Base-by-base conservation (phyloP, 352 stramenopile genomes). In the Saprolegnia diclina region DNA sequence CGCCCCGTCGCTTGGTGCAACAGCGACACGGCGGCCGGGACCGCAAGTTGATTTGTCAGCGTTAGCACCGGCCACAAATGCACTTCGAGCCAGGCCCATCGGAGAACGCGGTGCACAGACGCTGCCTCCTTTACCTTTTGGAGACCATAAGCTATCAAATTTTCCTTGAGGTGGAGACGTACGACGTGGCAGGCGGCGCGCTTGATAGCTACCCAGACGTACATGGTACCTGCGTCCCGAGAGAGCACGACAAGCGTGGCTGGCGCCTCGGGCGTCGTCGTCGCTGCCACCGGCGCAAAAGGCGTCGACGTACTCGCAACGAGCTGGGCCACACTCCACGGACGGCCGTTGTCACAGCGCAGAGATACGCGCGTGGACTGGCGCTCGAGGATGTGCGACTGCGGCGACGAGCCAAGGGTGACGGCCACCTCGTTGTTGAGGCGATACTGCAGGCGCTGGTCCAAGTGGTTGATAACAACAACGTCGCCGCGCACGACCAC, bases 401-500 rank as follows among this genome's bases (percentile, higher is more conserved):
- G 42, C 18, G 42, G 42, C 7, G 42, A 48, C 18, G 11, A 14
- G 42, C 42, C 42, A 4, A 48, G 42, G 3, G 42, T 48, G 42
- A 48, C 42, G 13, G 42, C 13, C 3, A 7, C 42, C 18, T 48
- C 18, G 40, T 21, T 40, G 53, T n/a, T 61, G 21, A 53, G 16
- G 14, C 42, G 37, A 26, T 22, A 66, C 5, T 68, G 66, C n/a
- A 85, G 62, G 21, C 71, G 48, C 66, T 77, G 82, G 21, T 77
- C 55, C 32, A 74, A 82, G 40, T 80, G 73, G 65, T 88, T 89
- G 38, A 57, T 70, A 44, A 88, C 67, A 21, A 72, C 70, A 29
- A 89, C 38, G 22, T 79, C 76, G 0, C 78, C 74, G 10, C 80
- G 79, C 55, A 94, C 72, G 35, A 73, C 83, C 11, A 94, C 83